Conservation (phyloP, 306 rosid species). For the Dalbergia cochinchinensis region DNA sequence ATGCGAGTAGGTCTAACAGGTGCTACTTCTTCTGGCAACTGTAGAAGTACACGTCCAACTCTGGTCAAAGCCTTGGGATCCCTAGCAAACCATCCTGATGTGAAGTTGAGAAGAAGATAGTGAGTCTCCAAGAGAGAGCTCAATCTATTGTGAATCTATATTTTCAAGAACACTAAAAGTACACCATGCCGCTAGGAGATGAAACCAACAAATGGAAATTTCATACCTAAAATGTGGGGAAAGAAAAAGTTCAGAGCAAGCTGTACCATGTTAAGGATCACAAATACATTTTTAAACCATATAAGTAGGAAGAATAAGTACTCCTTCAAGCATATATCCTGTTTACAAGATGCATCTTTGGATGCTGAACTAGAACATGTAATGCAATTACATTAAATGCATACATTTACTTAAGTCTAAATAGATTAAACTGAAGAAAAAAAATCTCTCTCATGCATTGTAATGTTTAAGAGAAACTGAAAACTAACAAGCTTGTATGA, state of each 20-base stretch:
- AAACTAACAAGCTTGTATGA: conserved; percentile 21
- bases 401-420: neutral
- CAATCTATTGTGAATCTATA: conserved; percentile 6
- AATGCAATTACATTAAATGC: neutral
- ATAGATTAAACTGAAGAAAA: neutral
- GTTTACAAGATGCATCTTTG: neutral
- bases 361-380: neutral
- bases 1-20: conserved; percentile 61
- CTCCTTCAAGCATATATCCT: conserved; percentile 11
- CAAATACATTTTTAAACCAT: neutral
- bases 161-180: conserved; percentile 23
- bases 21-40: conserved; percentile 51
- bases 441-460: neutral
- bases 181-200: conserved; percentile 1
- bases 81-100: conserved; percentile 95
- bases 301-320: conserved; percentile 19
- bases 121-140: conserved; percentile 12
- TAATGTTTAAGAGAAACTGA: neutral
- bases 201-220: neutral
- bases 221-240: neutral
- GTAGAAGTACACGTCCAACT: conserved; percentile 73
- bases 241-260: conserved; percentile 1
- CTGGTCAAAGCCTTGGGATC: conserved; percentile 67
- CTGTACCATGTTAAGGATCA: conserved; percentile 10
- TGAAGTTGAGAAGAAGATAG: conserved; percentile 50